Evolutionary conservation across 495 filamentous ascomycete genomes (phyloP), one percentile per base, ranked within the genome.

Genomic region (Lasiosphaeria hispida): DNA sequence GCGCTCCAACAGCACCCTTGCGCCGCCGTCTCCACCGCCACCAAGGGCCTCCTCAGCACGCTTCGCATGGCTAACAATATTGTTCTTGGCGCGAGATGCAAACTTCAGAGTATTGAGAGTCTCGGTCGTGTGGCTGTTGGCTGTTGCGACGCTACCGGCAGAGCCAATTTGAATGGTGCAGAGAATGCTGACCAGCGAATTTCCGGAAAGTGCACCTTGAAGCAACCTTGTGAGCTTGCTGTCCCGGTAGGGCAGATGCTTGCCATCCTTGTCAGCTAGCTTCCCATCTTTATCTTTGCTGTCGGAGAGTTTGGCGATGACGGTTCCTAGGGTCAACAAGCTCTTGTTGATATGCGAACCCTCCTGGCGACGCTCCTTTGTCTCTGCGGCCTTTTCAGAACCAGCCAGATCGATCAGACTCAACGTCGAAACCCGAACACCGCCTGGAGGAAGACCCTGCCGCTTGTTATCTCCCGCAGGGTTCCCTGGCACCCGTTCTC

Each of bases 341-440:
- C 91, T 96, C 72, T 96, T 96, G 76, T 98, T 98, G 76, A 98
- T 98, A 69, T 98, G 94, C 35, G 94, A 91, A 48, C 94, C 94
- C 74, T 98, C 94, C 36, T 91, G 90, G 45, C 95, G 83, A 52
- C 94, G 81, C 73, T 98, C 94, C 67, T 97, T 98, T 37, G 86
- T 89, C 64, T 98, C 94, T 11, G 94, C 94, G 38, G 94, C 94
- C 69, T 91, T 87, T 65, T 98, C 94, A 2, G 94, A 97, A 15
- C 94, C 94, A 45, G 94, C 94, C 58, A 98, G 77, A 83, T 98
- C 94, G 62, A 98, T 98, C 68, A 98, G 76, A 63, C 91, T 96
- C 38, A 98, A 74, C 0, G 95, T 97, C 13, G 92, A 97, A 10
- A 98, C 94, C 41, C 92, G 86, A 17, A 97, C 94, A 59, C 95